Evolutionary conservation across 805 yeast genomes (phyloP).

Genomic region (Candida michaelii): DNA sequence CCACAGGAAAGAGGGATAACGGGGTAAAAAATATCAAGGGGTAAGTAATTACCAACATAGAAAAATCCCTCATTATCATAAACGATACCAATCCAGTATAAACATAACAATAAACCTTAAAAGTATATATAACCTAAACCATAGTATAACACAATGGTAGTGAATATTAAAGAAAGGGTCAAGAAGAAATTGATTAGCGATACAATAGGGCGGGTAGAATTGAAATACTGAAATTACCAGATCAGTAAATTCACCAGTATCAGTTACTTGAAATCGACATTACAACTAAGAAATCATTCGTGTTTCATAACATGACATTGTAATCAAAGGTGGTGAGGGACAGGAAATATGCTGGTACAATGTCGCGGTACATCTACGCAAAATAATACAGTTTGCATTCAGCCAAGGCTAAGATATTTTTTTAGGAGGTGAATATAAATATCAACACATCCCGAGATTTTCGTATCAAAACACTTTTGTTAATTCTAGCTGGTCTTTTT

Average conservation of each 20-base stretch:
- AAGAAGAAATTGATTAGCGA: no score
- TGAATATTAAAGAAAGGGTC: no score
- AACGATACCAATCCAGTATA: no score
- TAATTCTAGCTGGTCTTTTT: slow-evolving; percentile 5
- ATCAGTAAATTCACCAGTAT: slow-evolving; percentile 5
- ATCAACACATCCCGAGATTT: slow-evolving; percentile 4
- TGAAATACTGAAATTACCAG: not conserved
- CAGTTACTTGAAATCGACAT: not conserved
- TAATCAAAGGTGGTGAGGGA: not conserved
- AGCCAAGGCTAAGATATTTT: slow-evolving; percentile 5
- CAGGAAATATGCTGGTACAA: not conserved
- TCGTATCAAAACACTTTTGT: not conserved
- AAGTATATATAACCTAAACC: no score
- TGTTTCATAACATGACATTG: slow-evolving; percentile 4
- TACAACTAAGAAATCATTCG: not conserved
- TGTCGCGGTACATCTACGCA: not conserved
- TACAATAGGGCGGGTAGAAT: no score
- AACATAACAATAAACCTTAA: no score
- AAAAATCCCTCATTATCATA: no score
- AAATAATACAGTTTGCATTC: not conserved
- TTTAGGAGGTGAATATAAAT: slow-evolving; percentile 5
- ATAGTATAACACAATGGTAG: no score
- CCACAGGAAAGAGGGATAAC: not conserved
- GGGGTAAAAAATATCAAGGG: no score
- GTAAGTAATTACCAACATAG: no score